Conservation (phyloP, 306 rosid genomes). For the Corylus americana region DNA sequence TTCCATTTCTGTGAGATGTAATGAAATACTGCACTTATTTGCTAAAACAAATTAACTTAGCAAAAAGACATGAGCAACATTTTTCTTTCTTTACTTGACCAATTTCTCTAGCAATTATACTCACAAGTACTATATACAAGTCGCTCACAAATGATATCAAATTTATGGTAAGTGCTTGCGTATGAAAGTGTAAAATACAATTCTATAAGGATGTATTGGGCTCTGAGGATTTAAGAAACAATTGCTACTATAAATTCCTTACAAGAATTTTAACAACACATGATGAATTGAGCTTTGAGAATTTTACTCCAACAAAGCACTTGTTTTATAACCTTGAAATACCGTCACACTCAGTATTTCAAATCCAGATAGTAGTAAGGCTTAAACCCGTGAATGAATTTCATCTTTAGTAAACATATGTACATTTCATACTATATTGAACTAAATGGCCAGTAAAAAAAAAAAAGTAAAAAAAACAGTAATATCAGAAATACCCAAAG, state of each 20-base stretch:
- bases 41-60: not conserved
- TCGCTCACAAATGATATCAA: not conserved
- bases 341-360: not conserved
- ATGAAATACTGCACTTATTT: not conserved
- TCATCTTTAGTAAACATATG: too few relatives aligned
- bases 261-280: not conserved
- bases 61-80: not conserved
- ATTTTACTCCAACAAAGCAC: too few relatives aligned
- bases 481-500: not conserved
- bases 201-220: not conserved
- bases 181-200: not conserved
- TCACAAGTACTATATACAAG: not conserved
- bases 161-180: not conserved
- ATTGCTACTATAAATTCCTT: not conserved
- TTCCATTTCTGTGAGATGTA: not conserved
- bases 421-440: too few relatives aligned
- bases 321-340: not conserved
- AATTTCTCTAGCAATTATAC: not conserved
- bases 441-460: not conserved
- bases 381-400: too few relatives aligned
- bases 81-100: not conserved
- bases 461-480: not conserved
- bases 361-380: too few relatives aligned
- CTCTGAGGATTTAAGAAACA: not conserved
- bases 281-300: not conserved